Percentiles rank a stretch among this genome's conserved stretches.
Conservation (phyloP, 768 basidiomycete species). For the Naganishia friedmannii region DNA sequence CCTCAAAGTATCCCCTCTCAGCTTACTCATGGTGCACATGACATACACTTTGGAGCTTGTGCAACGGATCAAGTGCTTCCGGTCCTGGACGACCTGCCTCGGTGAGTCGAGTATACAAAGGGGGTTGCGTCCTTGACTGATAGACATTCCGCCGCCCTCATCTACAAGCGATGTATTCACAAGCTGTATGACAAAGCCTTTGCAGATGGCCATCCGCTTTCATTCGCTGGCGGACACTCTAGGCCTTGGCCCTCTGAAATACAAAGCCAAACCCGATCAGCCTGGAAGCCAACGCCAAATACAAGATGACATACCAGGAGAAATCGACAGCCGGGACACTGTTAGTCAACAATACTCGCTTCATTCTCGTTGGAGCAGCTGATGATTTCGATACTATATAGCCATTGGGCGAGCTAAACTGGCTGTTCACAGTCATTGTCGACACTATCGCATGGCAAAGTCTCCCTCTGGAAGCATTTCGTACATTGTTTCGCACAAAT, state of each 20-base stretch:
- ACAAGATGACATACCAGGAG: constrained; percentile 21
- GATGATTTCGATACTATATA: background rate
- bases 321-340: constrained; percentile 28
- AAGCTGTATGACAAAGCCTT: constrained; percentile 24
- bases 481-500: constrained; percentile 29
- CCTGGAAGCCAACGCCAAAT: background rate
- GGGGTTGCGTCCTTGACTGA: background rate
- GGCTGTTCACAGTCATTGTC: constrained; percentile 26
- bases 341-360: background rate
- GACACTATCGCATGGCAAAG: constrained; percentile 34
- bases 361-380: background rate
- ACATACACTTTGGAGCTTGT: constrained; percentile 30
- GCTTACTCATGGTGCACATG: constrained; percentile 13
- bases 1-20: constrained; percentile 5
- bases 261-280: constrained; percentile 3
- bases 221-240: constrained; percentile 23
- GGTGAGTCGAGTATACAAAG: constrained; percentile 13
- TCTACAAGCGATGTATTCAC: constrained; percentile 31
- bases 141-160: background rate
- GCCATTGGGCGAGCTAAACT: constrained; percentile 32
- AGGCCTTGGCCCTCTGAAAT: background rate
- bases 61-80: constrained; percentile 25
- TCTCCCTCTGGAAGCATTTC: constrained; percentile 15
- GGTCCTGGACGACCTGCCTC: constrained; percentile 21
- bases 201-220: constrained; percentile 30